Percentiles rank a stretch among this genome's conserved stretches.
These are phyloP conservation scores for Boletales sp. DNA, from an alignment of 768 basidiomycete species.

Conservation along the genomic window DNA sequence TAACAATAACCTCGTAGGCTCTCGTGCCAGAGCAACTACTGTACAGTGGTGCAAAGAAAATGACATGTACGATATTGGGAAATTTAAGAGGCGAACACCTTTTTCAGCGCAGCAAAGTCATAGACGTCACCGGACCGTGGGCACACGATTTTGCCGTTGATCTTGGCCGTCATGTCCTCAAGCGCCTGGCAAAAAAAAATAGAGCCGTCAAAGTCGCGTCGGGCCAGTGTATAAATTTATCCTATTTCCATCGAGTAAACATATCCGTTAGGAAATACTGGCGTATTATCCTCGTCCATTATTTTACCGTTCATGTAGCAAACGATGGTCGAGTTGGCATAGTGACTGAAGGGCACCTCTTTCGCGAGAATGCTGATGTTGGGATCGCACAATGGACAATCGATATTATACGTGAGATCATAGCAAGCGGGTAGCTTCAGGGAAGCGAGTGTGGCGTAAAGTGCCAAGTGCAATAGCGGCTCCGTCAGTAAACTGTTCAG, in stretches of 20 bases:
- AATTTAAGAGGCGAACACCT: constrained; percentile 86
- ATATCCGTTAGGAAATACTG: constrained; percentile 84
- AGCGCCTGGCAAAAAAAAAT: constrained; percentile 55
- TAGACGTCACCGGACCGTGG: constrained; percentile 69
- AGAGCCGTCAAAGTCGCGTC: constrained; percentile 11
- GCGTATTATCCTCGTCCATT: constrained; percentile 92
- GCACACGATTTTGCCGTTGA: constrained; percentile 78
- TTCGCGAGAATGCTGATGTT: constrained; percentile 72
- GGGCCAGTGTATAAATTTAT: constrained; percentile 11
- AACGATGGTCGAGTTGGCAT: constrained; percentile 93
- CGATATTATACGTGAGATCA: constrained; percentile 62
- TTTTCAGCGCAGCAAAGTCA: constrained; percentile 63
- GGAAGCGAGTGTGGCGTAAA: constrained; percentile 89
- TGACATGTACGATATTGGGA: not conserved
- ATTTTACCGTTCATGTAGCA: constrained; percentile 89
- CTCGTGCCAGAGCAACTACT: too few species aligned
- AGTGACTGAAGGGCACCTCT: constrained; percentile 90
- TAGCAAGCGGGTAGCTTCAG: constrained; percentile 88
- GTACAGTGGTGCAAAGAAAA: not conserved
- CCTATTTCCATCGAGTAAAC: constrained; percentile 92
- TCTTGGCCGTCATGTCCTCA: constrained; percentile 81
- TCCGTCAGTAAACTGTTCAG: constrained; percentile 86
- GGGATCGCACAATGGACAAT: constrained; percentile 89
- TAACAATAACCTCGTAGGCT: too few species aligned
- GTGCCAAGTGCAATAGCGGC: constrained; percentile 80